Evolutionary conservation across 1,284 basidiomycete species (phyloP), one percentile per base, ranked within the genome.

Genomic region (Sphagnurus paluster): DNA sequence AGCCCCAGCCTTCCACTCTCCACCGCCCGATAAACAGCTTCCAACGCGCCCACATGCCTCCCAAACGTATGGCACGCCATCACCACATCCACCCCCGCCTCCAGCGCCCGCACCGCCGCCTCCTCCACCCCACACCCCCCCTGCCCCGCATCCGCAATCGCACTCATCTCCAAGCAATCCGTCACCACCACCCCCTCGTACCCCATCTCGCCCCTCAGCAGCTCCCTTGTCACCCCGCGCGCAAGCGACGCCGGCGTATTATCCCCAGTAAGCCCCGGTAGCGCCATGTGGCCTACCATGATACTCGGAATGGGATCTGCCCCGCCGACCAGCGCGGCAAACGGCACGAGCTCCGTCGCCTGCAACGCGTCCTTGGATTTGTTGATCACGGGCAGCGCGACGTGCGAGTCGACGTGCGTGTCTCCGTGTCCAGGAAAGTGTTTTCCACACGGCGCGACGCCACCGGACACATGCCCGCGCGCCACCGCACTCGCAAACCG

Each of bases 371-470:
- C 46, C 25, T 65, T 64, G 4, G 69, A 65, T 45, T 84, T 84
- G 39, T 63, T 61, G 56, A 87, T 84, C 16, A 72, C 61, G 0
- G 84, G 84, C 3, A 87, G 71, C 2, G 74, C 77, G n/a, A 83
- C 71, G 54, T 87, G 84, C 1, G 84, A 85, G 56, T 87, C 84
- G 43, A 84, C 69, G 44, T 80, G 73, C 0, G 84, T 87, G 46
- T 87, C 83, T 0, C 85, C 85, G 50, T 87, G 84, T 0, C 85
- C 84, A 0, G 84, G 84, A 56, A 87, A 87, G 56, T 87, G 84
- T 56, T 87, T 87, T 2, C 75, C 74, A 21, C 71, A 79, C 0
- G 84, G 72, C 2, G 84, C 82, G 8, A 87, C 62, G 1, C 73
- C 75, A 0, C 69, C 65, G 3, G 68, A 59, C 0, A 69, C 65